Evolutionary conservation across 192 early-diverging fungal species (phyloP).

Genomic region (Coemansia sp.): DNA sequence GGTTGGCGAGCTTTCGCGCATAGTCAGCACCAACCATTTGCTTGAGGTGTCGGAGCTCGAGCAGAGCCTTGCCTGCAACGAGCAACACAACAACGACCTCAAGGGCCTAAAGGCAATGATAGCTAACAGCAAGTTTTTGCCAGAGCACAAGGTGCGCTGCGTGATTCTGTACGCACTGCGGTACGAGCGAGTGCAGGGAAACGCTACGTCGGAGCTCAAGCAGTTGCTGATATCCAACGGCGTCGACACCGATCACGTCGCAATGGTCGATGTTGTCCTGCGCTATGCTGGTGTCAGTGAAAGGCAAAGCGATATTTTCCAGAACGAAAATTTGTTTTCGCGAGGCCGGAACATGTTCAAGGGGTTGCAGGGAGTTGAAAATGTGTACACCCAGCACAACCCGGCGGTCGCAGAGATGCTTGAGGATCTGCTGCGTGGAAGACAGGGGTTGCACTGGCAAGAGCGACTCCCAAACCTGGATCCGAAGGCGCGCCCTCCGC

Average conservation of each 20-base stretch:
- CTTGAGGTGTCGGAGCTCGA: constrained; percentile 91
- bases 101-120: constrained; percentile 68
- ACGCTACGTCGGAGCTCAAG: constrained; percentile 69
- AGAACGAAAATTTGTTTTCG: constrained; percentile 83
- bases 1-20: constrained; percentile 90
- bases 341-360: constrained; percentile 88
- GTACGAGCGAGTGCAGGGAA: constrained; percentile 82
- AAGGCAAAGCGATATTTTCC: constrained; percentile 86
- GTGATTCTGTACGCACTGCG: constrained; percentile 86
- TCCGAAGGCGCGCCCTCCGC: constrained; percentile 31
- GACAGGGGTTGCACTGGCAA: constrained; percentile 37
- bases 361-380: constrained; percentile 94
- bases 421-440: constrained; percentile 76
- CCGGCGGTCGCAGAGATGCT: constrained; percentile 82
- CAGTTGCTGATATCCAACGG: constrained; percentile 72
- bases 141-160: constrained; percentile 75
- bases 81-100: constrained; percentile 82
- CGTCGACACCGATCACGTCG: constrained; percentile 70
- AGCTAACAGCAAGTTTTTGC: constrained; percentile 63
- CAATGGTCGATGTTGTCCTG: constrained; percentile 70
- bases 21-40: constrained; percentile 71
- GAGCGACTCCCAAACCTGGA: constrained; percentile 59
- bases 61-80: constrained; percentile 87
- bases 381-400: constrained; percentile 96
- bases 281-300: constrained; percentile 75